Conservation (phyloP, 768 basidiomycete genomes). For the Phylloporus sp. region DNA sequence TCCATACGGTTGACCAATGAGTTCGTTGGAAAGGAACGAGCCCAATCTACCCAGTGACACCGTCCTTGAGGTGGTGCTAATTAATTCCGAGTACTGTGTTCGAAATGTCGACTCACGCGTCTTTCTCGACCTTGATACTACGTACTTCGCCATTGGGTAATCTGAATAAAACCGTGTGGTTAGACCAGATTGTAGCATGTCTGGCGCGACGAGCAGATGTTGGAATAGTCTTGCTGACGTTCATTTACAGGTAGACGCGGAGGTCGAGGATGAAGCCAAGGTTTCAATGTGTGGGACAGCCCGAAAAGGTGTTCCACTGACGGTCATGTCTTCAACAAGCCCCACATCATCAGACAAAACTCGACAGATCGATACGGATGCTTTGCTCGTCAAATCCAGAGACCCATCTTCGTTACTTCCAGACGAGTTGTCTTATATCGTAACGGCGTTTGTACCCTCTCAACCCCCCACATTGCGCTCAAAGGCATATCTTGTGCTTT, state of each 20-base stretch:
- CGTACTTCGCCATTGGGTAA: conserved; percentile 79
- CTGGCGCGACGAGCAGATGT: conserved; percentile 10
- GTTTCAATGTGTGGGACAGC: neutral
- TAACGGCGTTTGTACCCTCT: conserved; percentile 50
- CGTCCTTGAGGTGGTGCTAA: conserved; percentile 42
- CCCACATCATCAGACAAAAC: too few relatives aligned
- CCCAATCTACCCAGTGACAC: conserved; percentile 84
- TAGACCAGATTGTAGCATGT: conserved; percentile 47
- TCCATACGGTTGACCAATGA: conserved; percentile 83
- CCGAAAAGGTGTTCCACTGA: neutral
- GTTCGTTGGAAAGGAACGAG: conserved; percentile 70
- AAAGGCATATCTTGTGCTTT: conserved; percentile 68
- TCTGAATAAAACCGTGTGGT: conserved; percentile 75
- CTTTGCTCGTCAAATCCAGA: conserved; percentile 32
- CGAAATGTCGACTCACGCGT: conserved; percentile 50
- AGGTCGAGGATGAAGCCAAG: neutral
- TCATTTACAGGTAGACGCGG: conserved; percentile 17
- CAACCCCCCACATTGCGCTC: conserved; percentile 46
- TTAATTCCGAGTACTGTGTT: neutral
- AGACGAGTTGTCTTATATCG: conserved; percentile 52
- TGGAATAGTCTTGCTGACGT: conserved; percentile 5
- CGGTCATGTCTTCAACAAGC: conserved; percentile 11
- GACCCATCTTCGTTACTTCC: conserved; percentile 40
- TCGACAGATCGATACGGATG: conserved; percentile 26
- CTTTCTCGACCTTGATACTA: conserved; percentile 66